Percentiles rank a stretch among this genome's conserved stretches.
These are phyloP conservation scores for Saccharomycopsis sp. DNA, from an alignment of 805 yeast species.

Conservation along the genomic window DNA sequence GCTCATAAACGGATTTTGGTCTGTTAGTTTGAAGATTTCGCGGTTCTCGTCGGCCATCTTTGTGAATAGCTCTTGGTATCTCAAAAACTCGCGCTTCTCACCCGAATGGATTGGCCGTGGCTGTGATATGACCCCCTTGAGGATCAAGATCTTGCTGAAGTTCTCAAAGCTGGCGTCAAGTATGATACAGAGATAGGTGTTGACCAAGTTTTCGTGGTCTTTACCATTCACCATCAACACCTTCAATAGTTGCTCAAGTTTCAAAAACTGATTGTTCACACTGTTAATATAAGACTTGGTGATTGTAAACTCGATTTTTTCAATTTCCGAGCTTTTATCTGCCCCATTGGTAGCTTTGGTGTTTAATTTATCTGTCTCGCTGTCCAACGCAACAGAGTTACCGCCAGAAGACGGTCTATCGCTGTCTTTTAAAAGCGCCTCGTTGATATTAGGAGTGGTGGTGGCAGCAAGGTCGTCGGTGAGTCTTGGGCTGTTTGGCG, in stretches of 20 bases:
- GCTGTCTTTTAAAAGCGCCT: neutral
- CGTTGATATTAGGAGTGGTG: neutral
- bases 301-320: constrained; percentile 15
- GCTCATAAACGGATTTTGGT: constrained; percentile 7
- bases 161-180: constrained; percentile 59
- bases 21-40: constrained; percentile 3
- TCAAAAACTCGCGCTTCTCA: constrained; percentile 32
- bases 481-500: constrained; percentile 22
- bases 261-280: constrained; percentile 36
- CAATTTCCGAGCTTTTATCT: constrained; percentile 8
- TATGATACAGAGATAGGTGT: constrained; percentile 57
- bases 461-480: neutral
- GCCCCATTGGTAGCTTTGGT: constrained; percentile 21
- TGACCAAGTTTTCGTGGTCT: constrained; percentile 61
- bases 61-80: constrained; percentile 35
- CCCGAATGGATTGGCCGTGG: constrained; percentile 28
- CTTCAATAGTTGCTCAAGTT: constrained; percentile 59
- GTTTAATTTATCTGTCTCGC: constrained; percentile 19
- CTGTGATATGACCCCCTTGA: constrained; percentile 44
- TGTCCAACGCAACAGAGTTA: neutral
- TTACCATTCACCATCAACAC: constrained; percentile 54
- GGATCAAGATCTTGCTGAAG: constrained; percentile 54
- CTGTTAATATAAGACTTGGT: constrained; percentile 34
- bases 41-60: constrained; percentile 25
- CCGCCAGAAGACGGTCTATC: neutral